Evolutionary conservation across 106 monocot genomes (phyloP), one percentile per base, ranked within the genome.

Genomic region (Narthecium ossifragum): DNA sequence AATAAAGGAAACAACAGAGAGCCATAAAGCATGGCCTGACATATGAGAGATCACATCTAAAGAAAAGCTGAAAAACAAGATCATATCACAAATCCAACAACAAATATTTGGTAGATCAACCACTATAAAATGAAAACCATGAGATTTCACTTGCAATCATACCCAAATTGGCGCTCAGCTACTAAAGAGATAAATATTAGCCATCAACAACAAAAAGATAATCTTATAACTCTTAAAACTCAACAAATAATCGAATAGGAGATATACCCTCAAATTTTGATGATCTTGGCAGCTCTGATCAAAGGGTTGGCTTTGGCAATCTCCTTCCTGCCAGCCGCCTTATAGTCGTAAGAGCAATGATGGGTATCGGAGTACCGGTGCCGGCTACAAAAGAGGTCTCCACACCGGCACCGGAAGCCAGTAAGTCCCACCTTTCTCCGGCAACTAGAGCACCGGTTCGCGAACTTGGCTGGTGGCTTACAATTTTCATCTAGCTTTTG

Each of bases 331-430:
- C 69, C 69, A 13, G 36, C 50, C 5, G 69, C 60, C 60, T 70
- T 70, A 51, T 70, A 70, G 28, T 70, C 69, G 51, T 48, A 70
- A 10, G 60, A 59, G 46, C 69, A 70, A 20, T 60, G 51, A 40
- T 70, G 69, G 22, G 26, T 34, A 12, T 70, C 69, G 26, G 69
- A 59, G 37, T 70, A 70, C 25, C 69, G 69, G 50, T 70, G 69
- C 28, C 57, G 36, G n/a, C 24, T 18, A 25, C 69, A 70, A 25
- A 51, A 70, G n/a, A 59, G 59, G 22, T 70, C 37, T 4, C 69
- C 69, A 31, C 69, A 70, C 27, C 60, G 45, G 60, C 69, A 70
- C 60, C 60, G 47, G 60, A 70, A 70, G 14, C 69, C 69, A 1
- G 52, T 70, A 4, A 70, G 60, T 26, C 69, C 69, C n/a, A 70